These are phyloP conservation scores for Trifolium subterraneum DNA, from an alignment of 306 rosid species.

Conservation along the genomic window DNA sequence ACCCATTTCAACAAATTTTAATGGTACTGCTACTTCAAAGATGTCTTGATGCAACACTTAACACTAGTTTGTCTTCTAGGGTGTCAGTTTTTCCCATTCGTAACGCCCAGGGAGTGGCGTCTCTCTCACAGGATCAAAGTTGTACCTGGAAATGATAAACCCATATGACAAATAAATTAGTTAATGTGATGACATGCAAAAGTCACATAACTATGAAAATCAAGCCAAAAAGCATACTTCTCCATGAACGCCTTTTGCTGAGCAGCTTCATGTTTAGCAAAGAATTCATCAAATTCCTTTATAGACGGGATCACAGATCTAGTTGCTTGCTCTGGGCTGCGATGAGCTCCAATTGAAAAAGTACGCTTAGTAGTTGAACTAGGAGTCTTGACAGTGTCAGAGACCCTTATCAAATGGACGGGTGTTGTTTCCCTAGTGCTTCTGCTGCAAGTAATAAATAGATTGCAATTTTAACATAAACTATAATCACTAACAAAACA, in stretches of 20 bases:
- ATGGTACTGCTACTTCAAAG: conserved; percentile 62
- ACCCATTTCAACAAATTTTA: conserved; percentile 68
- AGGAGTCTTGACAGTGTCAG: conserved; percentile 69
- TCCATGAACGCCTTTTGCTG: conserved; percentile 77
- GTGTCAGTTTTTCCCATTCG: conserved; percentile 78
- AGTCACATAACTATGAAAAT: conserved; percentile 8
- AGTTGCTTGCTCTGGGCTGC: conserved; percentile 55
- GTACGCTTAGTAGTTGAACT: conserved; percentile 85
- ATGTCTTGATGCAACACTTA: conserved; percentile 56
- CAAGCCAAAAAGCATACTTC: conserved; percentile 57
- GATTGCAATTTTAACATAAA: background rate
- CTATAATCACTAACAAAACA: conserved; percentile 12
- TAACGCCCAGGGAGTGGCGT: conserved; percentile 88
- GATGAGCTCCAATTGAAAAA: conserved; percentile 53
- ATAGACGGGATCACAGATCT: conserved; percentile 68
- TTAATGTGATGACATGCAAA: background rate
- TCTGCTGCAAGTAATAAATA: conserved; percentile 55
- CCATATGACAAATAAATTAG: conserved; percentile 26
- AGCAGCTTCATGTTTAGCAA: conserved; percentile 68
- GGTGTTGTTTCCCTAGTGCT: conserved; percentile 95
- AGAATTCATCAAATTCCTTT: conserved; percentile 86
- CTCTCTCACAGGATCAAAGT: conserved; percentile 85
- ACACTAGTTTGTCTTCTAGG: conserved; percentile 43
- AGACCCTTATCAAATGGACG: conserved; percentile 80
- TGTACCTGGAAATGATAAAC: conserved; percentile 73